Evolutionary conservation across 2,329 filamentous ascomycete genomes (phyloP), one percentile per base, ranked within the genome.

Genomic region (Huntiella savannae): DNA sequence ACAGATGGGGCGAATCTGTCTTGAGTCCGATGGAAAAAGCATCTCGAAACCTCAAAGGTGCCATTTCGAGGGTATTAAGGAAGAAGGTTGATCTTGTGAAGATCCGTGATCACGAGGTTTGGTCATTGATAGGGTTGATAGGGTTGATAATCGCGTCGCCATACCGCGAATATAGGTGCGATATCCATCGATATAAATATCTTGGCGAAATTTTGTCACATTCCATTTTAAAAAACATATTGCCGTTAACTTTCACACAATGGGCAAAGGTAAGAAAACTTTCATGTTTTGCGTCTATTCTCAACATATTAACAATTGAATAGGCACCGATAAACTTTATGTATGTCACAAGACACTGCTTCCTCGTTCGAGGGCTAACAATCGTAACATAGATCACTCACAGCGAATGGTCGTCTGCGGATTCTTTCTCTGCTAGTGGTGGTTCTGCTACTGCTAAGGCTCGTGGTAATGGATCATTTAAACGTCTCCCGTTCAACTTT

Each of bases 401-500:
- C 65, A 92, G 84, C 36, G 91, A 98, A 69, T 98, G 91, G 91
- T 79, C 85, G 5, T 94, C 86, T 4, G 77, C 80, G 41, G 87
- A 95, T 62, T 78, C 84, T 49, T 95, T 83, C 63, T 82, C 82
- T 32, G 85, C 86, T 54, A 87, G 78, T 59, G 79, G 73, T 22
- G 82, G 82, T 55, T 70, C 79, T 47, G 77, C 76, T 54, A 74
- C 80, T 48, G 60, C 71, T 58, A 59, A 77, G 64, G 62, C 70
- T 61, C 60, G 70, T 41, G 63, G 63, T 16, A 73, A 75, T 52
- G 54, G 54, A 40, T 72, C 73, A 34, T 96, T 96, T 67, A 84
- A 81, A 57, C 81, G 85, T 40, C 73, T 98, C 1, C 91, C 92
- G 28, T 98, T 92, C 73, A 96, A 95, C 69, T 96, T 91, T 65